These are phyloP conservation scores for Phellinidium pouzarii DNA, from an alignment of 1,284 basidiomycete genomes.

Conservation along the genomic window DNA sequence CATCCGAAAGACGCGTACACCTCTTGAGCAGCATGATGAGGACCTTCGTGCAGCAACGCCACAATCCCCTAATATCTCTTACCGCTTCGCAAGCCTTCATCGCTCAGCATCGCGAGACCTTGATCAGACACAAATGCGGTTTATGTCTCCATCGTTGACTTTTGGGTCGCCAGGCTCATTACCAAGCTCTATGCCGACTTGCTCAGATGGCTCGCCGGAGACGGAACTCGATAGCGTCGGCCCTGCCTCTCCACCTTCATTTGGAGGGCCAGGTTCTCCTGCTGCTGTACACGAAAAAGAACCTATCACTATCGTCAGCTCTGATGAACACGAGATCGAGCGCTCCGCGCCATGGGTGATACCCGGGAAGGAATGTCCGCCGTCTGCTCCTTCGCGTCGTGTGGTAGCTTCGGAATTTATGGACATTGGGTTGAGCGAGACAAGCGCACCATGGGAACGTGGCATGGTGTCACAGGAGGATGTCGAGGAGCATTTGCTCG, in stretches of 20 bases:
- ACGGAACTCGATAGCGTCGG: conserved; percentile 15
- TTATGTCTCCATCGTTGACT: conserved; percentile 1
- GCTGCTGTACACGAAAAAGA: conserved; percentile 1
- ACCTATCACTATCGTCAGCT: neutral
- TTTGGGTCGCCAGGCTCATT: neutral
- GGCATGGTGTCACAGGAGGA: conserved; percentile 24
- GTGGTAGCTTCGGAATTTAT: conserved; percentile 20
- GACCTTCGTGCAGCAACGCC: neutral
- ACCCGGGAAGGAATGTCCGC: conserved; percentile 25
- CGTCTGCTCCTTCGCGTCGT: conserved; percentile 26
- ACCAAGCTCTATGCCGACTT: neutral
- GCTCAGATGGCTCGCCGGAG: conserved; percentile 12
- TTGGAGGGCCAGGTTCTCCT: neutral
- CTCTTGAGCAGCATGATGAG: neutral
- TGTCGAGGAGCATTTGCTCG: conserved; percentile 26
- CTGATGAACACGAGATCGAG: neutral
- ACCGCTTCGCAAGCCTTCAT: neutral
- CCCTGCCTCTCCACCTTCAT: conserved; percentile 12
- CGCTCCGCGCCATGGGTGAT: conserved; percentile 8
- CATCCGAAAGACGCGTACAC: neutral
- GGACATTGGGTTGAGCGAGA: conserved; percentile 25
- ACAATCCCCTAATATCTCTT: neutral
- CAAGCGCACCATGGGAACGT: conserved; percentile 25
- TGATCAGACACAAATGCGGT: neutral
- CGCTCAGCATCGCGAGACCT: neutral